Conservation (phyloP, 106 monocot species). For the Chionographis japonica region DNA sequence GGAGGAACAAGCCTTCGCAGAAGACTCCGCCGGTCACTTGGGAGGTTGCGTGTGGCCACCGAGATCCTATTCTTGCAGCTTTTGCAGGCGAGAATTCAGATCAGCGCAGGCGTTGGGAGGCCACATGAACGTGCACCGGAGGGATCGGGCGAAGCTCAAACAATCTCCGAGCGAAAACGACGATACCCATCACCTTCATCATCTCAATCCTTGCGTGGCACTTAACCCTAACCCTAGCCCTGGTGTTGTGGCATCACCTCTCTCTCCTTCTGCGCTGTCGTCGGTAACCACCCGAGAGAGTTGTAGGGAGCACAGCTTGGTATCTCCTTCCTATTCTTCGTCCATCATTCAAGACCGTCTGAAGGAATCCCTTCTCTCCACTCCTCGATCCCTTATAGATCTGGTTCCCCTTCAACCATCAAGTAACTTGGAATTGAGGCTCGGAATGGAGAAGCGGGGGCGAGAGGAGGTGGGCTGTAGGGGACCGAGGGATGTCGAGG, state of each 20-base stretch:
- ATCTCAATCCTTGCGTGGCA: background rate
- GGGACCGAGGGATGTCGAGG: background rate
- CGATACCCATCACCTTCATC: constrained; percentile 1
- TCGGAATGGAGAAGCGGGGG: constrained; percentile 12
- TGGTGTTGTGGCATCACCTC: constrained; percentile 3
- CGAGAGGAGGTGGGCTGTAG: constrained; percentile 2
- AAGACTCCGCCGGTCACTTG: constrained; percentile 37
- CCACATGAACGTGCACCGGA: constrained; percentile 76
- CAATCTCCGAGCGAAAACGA: constrained; percentile 20
- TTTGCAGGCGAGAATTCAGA: constrained; percentile 62
- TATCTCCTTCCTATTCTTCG: background rate
- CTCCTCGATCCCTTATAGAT: background rate
- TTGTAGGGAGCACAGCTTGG: background rate
- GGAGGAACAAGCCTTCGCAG: constrained; percentile 63
- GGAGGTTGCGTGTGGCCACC: constrained; percentile 62
- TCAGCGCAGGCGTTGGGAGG: constrained; percentile 67
- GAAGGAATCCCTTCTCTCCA: background rate
- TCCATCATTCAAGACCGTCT: background rate
- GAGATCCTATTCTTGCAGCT: constrained; percentile 60
- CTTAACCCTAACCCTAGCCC: constrained; percentile 12
- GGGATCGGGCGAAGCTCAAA: constrained; percentile 45
- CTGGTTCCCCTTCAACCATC: background rate
- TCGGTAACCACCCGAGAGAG: background rate
- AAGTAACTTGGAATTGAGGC: constrained; percentile 6
- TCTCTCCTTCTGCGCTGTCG: background rate